Evolutionary conservation across 139 green algal genomes (phyloP).

Genomic region (Chlamydomonas incerta): DNA sequence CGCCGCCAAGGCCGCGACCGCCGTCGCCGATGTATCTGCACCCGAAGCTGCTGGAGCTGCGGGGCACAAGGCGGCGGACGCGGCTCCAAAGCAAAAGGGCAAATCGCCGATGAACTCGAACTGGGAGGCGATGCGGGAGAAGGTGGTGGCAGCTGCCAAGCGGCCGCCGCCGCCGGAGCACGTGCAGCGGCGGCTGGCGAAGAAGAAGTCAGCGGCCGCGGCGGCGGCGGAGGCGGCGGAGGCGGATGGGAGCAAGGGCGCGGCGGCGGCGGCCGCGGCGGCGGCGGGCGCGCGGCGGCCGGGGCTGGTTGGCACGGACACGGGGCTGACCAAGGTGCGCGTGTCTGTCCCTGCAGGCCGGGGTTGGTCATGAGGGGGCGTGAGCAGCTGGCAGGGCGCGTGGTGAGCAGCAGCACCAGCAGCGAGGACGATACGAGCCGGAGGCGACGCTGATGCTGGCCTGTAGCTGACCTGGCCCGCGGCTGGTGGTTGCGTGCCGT

Average conservation of each 20-base stretch:
- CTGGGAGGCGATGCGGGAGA: neutral
- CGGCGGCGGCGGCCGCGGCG: neutral
- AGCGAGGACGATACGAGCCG: too few relatives aligned
- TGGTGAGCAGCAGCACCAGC: too few relatives aligned
- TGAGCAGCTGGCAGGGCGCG: too few relatives aligned
- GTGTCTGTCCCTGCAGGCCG: too few relatives aligned
- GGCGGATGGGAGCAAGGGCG: neutral
- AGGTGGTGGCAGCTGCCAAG: neutral
- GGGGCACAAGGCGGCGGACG: neutral
- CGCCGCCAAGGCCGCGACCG: neutral
- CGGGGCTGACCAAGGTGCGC: slow-evolving; percentile 10
- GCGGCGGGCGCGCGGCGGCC: slow-evolving; percentile 5
- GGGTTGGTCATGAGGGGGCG: too few relatives aligned
- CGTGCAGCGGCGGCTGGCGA: neutral
- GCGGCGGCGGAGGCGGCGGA: neutral
- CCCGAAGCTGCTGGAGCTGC: neutral
- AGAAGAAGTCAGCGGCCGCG: neutral
- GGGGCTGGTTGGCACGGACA: neutral
- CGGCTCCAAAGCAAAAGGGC: neutral
- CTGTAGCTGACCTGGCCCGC: too few relatives aligned
- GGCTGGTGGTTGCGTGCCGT: too few relatives aligned
- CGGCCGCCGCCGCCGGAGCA: neutral
- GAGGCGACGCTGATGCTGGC: too few relatives aligned
- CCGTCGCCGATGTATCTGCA: neutral
- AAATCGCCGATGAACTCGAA: slow-evolving; percentile 10